These are phyloP conservation scores for Arthrinium phaeospermum DNA, from an alignment of 2,329 filamentous ascomycete species.

Conservation along the genomic window DNA sequence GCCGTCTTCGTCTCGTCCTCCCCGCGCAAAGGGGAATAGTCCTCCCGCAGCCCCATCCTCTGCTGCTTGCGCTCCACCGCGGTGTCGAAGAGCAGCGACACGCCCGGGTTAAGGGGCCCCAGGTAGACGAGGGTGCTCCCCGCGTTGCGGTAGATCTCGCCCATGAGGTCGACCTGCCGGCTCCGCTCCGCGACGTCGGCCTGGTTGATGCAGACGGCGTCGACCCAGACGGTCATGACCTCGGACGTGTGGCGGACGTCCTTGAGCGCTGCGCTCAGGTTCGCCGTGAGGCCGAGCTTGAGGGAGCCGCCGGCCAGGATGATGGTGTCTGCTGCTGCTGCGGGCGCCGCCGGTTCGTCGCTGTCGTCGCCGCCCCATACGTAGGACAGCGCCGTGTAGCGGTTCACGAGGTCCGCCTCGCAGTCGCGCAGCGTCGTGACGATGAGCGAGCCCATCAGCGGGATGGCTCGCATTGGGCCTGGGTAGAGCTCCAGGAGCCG, in stretches of 20 bases:
- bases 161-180: slow-evolving; percentile 23
- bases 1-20: background rate
- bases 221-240: slow-evolving; percentile 22
- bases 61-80: background rate
- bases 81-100: background rate
- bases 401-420: background rate
- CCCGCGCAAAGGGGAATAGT: background rate
- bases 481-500: slow-evolving; percentile 13
- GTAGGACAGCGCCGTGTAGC: slow-evolving; percentile 16
- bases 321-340: background rate
- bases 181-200: slow-evolving; percentile 8
- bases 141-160: slow-evolving; percentile 22
- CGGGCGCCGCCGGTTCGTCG: background rate
- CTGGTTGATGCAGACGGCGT: slow-evolving; percentile 28
- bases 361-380: background rate
- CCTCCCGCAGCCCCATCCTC: background rate
- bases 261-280: background rate
- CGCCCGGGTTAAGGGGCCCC: background rate
- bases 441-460: background rate
- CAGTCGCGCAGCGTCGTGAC: background rate
- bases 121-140: slow-evolving; percentile 20
- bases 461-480: background rate
- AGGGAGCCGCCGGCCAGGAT: background rate
- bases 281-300: background rate
- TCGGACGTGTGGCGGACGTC: background rate